Conservation (phyloP, 805 yeast genomes). For the Novakomyces olei region DNA sequence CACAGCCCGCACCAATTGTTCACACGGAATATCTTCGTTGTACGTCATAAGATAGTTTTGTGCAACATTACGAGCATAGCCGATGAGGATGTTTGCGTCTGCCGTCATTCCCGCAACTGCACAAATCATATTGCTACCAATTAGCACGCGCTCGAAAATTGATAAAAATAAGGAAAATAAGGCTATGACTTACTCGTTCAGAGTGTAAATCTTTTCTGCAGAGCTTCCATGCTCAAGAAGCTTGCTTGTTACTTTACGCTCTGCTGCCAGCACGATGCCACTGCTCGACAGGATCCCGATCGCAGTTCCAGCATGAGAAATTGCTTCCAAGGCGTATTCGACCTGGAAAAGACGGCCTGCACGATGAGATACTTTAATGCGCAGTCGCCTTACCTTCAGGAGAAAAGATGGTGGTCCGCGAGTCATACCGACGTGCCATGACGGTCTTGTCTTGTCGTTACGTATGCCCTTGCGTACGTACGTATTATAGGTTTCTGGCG, state of each 20-base stretch:
- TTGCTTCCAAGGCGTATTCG: constrained; percentile 88
- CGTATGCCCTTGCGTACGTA: neutral
- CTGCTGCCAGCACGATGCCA: constrained; percentile 93
- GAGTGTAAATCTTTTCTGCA: constrained; percentile 73
- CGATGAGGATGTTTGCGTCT: constrained; percentile 79
- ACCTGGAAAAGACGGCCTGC: constrained; percentile 89
- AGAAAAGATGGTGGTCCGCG: constrained; percentile 93
- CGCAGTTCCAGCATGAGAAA: constrained; percentile 64
- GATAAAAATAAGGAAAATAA: constrained; percentile 7
- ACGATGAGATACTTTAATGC: too few relatives aligned
- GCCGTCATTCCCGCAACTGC: constrained; percentile 98
- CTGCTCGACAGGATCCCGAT: constrained; percentile 54
- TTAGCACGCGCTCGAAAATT: neutral
- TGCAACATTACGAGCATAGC: constrained; percentile 64
- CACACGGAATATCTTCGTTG: constrained; percentile 87
- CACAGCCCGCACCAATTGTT: constrained; percentile 61
- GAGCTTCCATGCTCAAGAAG: constrained; percentile 81
- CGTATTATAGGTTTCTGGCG: too few relatives aligned
- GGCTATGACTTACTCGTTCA: constrained; percentile 34
- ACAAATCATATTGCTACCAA: constrained; percentile 38
- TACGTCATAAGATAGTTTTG: constrained; percentile 70
- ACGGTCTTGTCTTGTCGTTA: constrained; percentile 2
- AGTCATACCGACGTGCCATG: constrained; percentile 85
- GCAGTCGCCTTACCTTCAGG: too few relatives aligned
- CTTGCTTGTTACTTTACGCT: constrained; percentile 81